These are phyloP conservation scores for Halophytophthora polymorphica DNA, from an alignment of 352 stramenopile genomes.

Conservation along the genomic window DNA sequence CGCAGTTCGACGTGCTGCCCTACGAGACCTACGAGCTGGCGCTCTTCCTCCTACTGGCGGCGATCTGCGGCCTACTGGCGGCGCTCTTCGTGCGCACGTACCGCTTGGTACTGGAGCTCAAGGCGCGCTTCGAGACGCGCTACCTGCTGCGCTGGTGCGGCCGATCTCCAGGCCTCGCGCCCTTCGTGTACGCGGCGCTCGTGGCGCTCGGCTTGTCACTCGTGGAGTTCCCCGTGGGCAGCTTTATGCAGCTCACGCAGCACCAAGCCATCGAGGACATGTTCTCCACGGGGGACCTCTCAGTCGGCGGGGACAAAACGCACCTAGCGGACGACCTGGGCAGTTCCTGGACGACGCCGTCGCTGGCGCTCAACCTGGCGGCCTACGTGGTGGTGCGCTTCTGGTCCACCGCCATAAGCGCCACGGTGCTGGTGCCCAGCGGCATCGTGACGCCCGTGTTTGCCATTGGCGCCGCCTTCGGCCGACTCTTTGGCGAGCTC, in stretches of 20 bases:
- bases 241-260: slow-evolving; percentile 78
- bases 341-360: slow-evolving; percentile 58
- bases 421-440: slow-evolving; percentile 84
- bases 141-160: slow-evolving; percentile 19
- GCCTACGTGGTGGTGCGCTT: slow-evolving; percentile 74
- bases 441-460: slow-evolving; percentile 92
- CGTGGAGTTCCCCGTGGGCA: slow-evolving; percentile 69
- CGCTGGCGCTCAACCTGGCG: slow-evolving; percentile 62
- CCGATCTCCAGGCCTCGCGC: slow-evolving; percentile 23
- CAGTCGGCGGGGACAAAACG: slow-evolving; percentile 23
- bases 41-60: slow-evolving; percentile 76
- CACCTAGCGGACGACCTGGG: slow-evolving; percentile 40
- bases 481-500: slow-evolving; percentile 88
- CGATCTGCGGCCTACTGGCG: slow-evolving; percentile 80
- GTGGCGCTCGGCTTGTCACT: slow-evolving; percentile 68
- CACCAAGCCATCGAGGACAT: slow-evolving; percentile 86
- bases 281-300: slow-evolving; percentile 68
- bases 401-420: slow-evolving; percentile 69
- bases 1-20: slow-evolving; percentile 62
- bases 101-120: slow-evolving; percentile 42
- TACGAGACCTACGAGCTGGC: slow-evolving; percentile 75
- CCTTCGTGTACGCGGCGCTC: slow-evolving; percentile 66
- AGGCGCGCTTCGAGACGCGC: slow-evolving; percentile 35
- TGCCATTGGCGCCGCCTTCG: slow-evolving; percentile 82
- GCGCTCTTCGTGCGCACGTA: slow-evolving; percentile 76